Evolutionary conservation across 176 grass and related monocot genomes (phyloP).

Genomic region (Eremochloa ophiuroides): DNA sequence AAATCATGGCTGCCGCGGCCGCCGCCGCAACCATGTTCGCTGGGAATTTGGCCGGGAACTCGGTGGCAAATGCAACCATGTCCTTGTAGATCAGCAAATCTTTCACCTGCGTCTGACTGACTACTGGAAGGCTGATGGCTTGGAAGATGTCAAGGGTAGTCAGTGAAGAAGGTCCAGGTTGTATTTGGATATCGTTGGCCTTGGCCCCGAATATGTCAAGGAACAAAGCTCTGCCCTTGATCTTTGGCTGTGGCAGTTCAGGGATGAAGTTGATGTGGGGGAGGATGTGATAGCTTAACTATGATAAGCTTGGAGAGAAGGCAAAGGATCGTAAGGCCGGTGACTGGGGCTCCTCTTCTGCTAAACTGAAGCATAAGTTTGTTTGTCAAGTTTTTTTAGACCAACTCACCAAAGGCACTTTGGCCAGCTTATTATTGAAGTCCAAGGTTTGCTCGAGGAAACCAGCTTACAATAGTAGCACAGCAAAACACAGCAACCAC

Average conservation of each 20-base stretch:
- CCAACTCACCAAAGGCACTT: too few relatives aligned
- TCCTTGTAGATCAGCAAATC: slow-evolving; percentile 13
- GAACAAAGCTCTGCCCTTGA: neutral
- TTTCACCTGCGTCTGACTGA: neutral
- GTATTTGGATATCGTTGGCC: slow-evolving; percentile 19
- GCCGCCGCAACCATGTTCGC: neutral
- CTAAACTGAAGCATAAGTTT: slow-evolving; percentile 25
- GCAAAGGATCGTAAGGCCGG: slow-evolving; percentile 23
- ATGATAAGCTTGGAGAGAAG: slow-evolving; percentile 34
- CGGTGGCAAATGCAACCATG: slow-evolving; percentile 26
- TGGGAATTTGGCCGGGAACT: too few relatives aligned
- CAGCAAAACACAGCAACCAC: too few relatives aligned
- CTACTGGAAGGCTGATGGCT: neutral
- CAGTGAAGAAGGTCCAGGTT: slow-evolving; percentile 4
- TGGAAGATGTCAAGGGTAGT: neutral
- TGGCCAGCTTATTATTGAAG: too few relatives aligned
- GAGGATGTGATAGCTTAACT: slow-evolving; percentile 38
- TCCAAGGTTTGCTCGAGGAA: too few relatives aligned
- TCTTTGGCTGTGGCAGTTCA: slow-evolving; percentile 38
- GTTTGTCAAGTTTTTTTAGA: slow-evolving; percentile 23
- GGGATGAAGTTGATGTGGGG: slow-evolving; percentile 20
- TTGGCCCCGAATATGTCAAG: neutral
- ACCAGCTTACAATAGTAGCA: too few relatives aligned
- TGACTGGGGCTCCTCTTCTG: slow-evolving; percentile 22
- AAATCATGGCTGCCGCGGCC: neutral